phyloP scores from a whole-genome alignment of 257 asterid genomes.

The Orobanche coerulescens region DNA sequence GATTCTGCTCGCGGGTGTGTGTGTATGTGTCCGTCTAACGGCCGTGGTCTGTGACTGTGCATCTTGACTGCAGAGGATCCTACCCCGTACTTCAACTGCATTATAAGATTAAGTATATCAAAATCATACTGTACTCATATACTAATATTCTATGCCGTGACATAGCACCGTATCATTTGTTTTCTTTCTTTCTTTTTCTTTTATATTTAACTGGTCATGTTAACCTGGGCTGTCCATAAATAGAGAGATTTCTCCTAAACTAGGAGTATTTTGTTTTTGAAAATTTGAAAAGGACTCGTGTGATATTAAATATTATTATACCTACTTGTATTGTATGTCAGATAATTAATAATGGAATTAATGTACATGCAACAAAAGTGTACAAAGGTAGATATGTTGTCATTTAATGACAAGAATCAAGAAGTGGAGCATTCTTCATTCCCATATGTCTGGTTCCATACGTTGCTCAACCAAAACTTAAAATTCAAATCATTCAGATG shows the following conservation, averaged over 20 bases:
- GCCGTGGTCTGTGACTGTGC: no score
- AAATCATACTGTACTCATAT: neutral
- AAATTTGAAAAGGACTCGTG: slow-evolving; percentile 17
- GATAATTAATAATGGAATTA: slow-evolving; percentile 29
- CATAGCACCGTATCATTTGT: neutral
- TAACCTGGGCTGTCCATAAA: neutral
- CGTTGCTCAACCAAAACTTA: no score
- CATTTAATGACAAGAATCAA: slow-evolving; percentile 26
- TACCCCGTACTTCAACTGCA: no score
- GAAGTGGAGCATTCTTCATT: slow-evolving; percentile 9
- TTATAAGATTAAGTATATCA: neutral
- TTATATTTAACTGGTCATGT: neutral
- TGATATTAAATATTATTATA: slow-evolving; percentile 22
- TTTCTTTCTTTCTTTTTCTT: neutral
- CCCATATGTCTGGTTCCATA: slow-evolving; percentile 9
- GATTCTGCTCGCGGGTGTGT: no score
- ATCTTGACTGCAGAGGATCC: no score
- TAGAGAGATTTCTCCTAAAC: neutral
- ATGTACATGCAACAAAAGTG: slow-evolving; percentile 29
- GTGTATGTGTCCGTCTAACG: no score
- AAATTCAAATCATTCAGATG: no score
- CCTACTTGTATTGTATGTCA: slow-evolving; percentile 32
- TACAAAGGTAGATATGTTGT: slow-evolving; percentile 30
- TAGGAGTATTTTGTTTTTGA: neutral
- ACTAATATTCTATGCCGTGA: no score